Evolutionary conservation across 495 filamentous ascomycete species (phyloP).

Genomic region (Penicillium canariense): DNA sequence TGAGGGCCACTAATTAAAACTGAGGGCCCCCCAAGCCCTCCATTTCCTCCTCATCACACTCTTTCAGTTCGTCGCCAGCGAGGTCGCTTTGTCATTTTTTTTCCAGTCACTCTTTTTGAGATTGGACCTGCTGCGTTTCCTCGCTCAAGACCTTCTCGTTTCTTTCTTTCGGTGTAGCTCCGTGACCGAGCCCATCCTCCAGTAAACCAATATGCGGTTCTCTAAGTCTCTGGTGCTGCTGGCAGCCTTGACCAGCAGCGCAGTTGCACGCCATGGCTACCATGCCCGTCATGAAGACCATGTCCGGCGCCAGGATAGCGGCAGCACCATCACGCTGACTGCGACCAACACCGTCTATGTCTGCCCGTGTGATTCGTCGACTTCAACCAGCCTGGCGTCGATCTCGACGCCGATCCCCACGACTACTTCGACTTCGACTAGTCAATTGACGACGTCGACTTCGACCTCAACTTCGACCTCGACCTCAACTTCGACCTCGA

Average conservation of each 20-base stretch:
- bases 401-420: neutral
- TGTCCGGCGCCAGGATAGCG: constrained; percentile 23
- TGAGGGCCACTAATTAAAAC: neutral
- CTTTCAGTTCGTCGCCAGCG: neutral
- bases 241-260: constrained; percentile 29
- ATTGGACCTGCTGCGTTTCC: neutral
- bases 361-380: constrained; percentile 13
- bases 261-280: constrained; percentile 19
- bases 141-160: neutral
- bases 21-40: neutral
- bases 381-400: neutral
- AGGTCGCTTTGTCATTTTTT: neutral
- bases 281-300: constrained; percentile 15
- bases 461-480: neutral
- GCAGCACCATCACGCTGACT: constrained; percentile 15
- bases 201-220: constrained; percentile 29
- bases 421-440: constrained; percentile 2
- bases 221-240: constrained; percentile 35
- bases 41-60: neutral
- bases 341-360: constrained; percentile 9
- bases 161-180: neutral
- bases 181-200: constrained; percentile 4
- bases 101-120: neutral
- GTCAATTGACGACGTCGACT: neutral
- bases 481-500: neutral